Evolutionary conservation across 805 yeast genomes (phyloP).

Genomic region (Yarrowia hollandica): DNA sequence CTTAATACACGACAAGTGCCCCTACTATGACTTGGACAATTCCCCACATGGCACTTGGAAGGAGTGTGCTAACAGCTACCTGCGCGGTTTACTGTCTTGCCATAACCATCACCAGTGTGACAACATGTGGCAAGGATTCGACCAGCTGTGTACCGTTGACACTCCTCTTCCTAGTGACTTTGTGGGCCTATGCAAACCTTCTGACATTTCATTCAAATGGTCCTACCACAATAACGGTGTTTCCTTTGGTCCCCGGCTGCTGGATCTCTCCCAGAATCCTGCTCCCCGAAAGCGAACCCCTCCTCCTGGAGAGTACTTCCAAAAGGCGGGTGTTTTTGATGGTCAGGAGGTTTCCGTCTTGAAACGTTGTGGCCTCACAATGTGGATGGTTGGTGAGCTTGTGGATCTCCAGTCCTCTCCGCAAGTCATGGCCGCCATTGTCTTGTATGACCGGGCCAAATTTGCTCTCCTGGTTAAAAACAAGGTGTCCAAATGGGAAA

Average conservation of each 20-base stretch:
- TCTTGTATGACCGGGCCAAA: background rate
- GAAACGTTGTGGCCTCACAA: background rate
- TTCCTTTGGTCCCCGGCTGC: background rate
- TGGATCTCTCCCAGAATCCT: background rate
- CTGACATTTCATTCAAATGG: background rate
- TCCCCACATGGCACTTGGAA: slow-evolving; percentile 2
- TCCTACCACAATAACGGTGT: background rate
- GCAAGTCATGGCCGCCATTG: background rate
- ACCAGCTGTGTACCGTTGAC: background rate
- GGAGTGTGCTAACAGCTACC: background rate
- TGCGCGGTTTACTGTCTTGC: background rate
- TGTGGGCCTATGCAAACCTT: background rate
- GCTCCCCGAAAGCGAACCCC: background rate
- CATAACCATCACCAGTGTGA: too few species aligned
- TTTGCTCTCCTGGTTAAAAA: background rate
- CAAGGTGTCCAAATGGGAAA: background rate
- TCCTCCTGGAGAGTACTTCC: slow-evolving; percentile 2
- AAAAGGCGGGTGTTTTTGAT: background rate
- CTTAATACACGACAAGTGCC: background rate
- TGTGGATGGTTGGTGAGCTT: slow-evolving; percentile 1
- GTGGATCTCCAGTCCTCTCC: slow-evolving; percentile 3
- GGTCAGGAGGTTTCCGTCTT: background rate
- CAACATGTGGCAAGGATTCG: background rate
- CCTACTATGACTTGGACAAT: background rate
- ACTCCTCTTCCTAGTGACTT: background rate